Conservation (phyloP, 768 basidiomycete genomes). For the Leccinum fibrillosum region DNA sequence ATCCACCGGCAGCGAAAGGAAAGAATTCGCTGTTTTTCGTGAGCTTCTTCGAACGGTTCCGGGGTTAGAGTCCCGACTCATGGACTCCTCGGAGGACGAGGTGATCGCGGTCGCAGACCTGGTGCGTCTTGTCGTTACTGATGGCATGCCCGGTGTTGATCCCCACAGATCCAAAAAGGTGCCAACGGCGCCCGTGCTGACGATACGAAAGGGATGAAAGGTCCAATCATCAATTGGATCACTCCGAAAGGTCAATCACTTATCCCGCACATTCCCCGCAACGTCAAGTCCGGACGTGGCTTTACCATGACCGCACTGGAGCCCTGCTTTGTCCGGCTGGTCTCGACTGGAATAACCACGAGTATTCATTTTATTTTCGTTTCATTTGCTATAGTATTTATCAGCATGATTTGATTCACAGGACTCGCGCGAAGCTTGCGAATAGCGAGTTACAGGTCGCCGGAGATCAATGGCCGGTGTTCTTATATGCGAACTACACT, state of each 20-base stretch:
- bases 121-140: background rate
- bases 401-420: background rate
- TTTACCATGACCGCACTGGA: background rate
- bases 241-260: too few relatives aligned
- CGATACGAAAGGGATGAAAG: background rate
- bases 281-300: background rate
- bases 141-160: background rate
- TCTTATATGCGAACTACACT: too few relatives aligned
- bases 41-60: too few relatives aligned
- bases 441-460: too few relatives aligned
- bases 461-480: too few relatives aligned
- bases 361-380: background rate
- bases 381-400: background rate
- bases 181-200: background rate
- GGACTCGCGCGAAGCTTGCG: too few relatives aligned
- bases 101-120: too few relatives aligned
- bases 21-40: too few relatives aligned
- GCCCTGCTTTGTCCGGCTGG: background rate
- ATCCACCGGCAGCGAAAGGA: too few relatives aligned
- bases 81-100: too few relatives aligned
- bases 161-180: background rate
- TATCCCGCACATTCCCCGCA: too few relatives aligned
- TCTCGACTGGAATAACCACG: background rate
- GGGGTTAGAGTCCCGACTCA: too few relatives aligned
- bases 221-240: background rate